Base-by-base conservation (phyloP, 2,329 filamentous ascomycete genomes). In the Calonectria crousiana region DNA sequence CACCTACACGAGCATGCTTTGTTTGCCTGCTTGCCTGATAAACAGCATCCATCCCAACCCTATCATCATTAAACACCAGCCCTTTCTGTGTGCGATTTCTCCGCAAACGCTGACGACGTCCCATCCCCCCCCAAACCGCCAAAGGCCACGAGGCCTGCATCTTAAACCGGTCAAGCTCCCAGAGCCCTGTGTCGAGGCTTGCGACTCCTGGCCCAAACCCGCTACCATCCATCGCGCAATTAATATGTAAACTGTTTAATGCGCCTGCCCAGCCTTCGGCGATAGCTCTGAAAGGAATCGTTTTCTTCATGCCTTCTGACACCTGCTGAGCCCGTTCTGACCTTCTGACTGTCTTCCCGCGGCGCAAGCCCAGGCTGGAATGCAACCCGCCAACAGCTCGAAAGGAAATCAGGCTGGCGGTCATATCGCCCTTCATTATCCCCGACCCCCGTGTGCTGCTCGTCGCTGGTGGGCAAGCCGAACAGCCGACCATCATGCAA, bases 101-200 rank as follows among this genome's bases (percentile, higher is more conserved):
- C 69, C 38, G 60, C 49, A 66, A 51, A 74, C 70, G 78, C 78
- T 80, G 76, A 80, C 78, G 78, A 76, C 75, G 79, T 62, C 76
- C 73, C 56, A 65, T 53, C 51, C 67, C 67, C 41, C 41, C 41
- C 34, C 56, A 52, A 52, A 47, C 26, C 44, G 53, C 60, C 56
- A 49, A 62, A 53, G 71, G 78, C 76, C 74, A 78, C 78, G 79
- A 80, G 78, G 79, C 78, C 78, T 77, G 71, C 62, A 41, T 62
- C 78, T 80, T 62, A 77, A 78, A 80, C 41, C 64, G 74, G 78
- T 74, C 76, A 80, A 80, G 77, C 75, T 74, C 77, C 69, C 78
- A 73, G 34, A 60, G 56, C 56, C 56, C 34, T 38, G 56, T 41
- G 56, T 28, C 23, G 36, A 41, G 36, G 34, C 28, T 62, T 41